phyloP scores from a whole-genome alignment of 2,329 filamentous ascomycete species.

The Fusarium sp. region DNA sequence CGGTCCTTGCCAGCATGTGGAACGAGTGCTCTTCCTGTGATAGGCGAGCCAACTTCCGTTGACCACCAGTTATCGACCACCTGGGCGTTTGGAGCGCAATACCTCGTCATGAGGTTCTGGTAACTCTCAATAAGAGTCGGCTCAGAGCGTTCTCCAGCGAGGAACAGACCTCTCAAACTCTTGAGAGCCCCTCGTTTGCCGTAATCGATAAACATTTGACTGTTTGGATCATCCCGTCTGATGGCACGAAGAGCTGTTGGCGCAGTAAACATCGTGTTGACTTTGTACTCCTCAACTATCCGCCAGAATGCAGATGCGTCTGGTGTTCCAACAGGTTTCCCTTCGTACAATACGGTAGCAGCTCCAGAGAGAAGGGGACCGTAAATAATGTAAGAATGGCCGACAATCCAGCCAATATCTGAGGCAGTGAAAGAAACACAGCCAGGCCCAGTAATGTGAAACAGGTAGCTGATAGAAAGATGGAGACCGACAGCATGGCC shows the following conservation, averaged over 20 bases:
- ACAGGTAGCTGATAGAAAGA: slow-evolving; percentile 84
- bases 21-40: slow-evolving; percentile 65
- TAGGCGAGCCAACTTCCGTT: slow-evolving; percentile 69
- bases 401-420: slow-evolving; percentile 86
- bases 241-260: slow-evolving; percentile 90
- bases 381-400: slow-evolving; percentile 86
- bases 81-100: slow-evolving; percentile 71
- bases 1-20: slow-evolving; percentile 70
- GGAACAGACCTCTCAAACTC: slow-evolving; percentile 78
- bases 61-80: slow-evolving; percentile 73
- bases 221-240: slow-evolving; percentile 84
- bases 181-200: slow-evolving; percentile 78
- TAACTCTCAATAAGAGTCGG: slow-evolving; percentile 87
- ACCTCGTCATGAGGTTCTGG: slow-evolving; percentile 74
- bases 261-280: slow-evolving; percentile 86
- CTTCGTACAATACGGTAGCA: slow-evolving; percentile 89
- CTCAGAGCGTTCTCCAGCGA: slow-evolving; percentile 91
- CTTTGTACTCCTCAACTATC: slow-evolving; percentile 84
- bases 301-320: slow-evolving; percentile 91
- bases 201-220: slow-evolving; percentile 70
- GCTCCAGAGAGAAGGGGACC: slow-evolving; percentile 87
- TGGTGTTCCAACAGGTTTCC: slow-evolving; percentile 92
- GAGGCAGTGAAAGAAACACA: slow-evolving; percentile 81
- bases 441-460: slow-evolving; percentile 83
- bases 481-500: slow-evolving; percentile 89